Evolutionary conservation across 2,329 filamentous ascomycete species (phyloP).

Genomic region (Botryotinia narcissicola): DNA sequence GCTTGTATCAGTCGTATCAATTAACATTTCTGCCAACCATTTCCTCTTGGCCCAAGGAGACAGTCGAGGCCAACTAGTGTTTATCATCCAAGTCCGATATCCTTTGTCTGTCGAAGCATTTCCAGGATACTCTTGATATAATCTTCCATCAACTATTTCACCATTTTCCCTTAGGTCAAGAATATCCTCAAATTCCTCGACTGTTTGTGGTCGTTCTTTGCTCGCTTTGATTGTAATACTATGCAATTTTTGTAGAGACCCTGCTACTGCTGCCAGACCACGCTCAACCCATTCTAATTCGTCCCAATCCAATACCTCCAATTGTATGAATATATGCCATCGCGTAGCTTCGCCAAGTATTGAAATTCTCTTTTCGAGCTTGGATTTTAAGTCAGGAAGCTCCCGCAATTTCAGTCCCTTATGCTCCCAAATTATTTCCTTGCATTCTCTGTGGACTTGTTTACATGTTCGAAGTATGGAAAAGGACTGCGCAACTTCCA

Average conservation of each 20-base stretch:
- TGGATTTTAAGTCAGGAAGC: conserved; percentile 25
- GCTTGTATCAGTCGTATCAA: conserved; percentile 32
- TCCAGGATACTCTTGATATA: conserved; percentile 26
- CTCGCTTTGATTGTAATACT: conserved; percentile 30
- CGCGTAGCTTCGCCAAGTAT: not conserved
- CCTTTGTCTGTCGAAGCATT: not conserved
- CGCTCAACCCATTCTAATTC: conserved; percentile 33
- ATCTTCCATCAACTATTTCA: conserved; percentile 32
- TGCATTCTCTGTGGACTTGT: conserved; percentile 36
- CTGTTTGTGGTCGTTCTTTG: conserved; percentile 31
- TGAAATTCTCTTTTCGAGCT: conserved; percentile 20
- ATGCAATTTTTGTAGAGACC: conserved; percentile 1
- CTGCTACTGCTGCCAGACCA: conserved; percentile 1
- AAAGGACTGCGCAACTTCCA: conserved; percentile 32
- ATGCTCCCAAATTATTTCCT: conserved; percentile 35
- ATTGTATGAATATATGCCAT: conserved; percentile 29
- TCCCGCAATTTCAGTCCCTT: conserved; percentile 30
- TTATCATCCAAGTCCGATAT: conserved; percentile 21
- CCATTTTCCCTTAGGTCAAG: conserved; percentile 30
- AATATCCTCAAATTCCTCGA: conserved; percentile 34
- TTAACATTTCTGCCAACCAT: conserved; percentile 35
- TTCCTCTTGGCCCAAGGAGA: conserved; percentile 36
- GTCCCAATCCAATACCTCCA: conserved; percentile 36
- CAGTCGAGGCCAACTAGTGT: conserved; percentile 36
- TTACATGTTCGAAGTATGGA: conserved; percentile 35